These are phyloP conservation scores for Chalaropsis thielavioides DNA, from an alignment of 2,329 filamentous ascomycete species.

Conservation along the genomic window DNA sequence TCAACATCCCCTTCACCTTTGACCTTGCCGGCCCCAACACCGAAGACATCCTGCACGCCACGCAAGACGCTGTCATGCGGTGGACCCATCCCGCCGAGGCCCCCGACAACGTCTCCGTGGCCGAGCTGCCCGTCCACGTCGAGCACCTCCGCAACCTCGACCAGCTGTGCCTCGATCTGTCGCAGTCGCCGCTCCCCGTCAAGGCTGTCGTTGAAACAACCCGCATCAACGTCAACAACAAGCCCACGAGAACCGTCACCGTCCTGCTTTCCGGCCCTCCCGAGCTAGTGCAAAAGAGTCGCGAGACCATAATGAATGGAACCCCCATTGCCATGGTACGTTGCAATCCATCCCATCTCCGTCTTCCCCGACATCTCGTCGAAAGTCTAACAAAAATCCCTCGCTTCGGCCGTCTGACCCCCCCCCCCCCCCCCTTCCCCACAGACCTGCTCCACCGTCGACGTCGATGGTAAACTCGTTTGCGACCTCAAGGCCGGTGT, in stretches of 20 bases:
- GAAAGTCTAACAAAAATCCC: not conserved
- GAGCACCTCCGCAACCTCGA: conserved; percentile 71
- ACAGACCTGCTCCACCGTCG: conserved; percentile 82
- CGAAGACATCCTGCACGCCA: conserved; percentile 89
- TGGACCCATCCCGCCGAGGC: conserved; percentile 90
- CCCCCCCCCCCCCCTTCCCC: not conserved
- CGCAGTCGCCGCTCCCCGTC: conserved; percentile 52
- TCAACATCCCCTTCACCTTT: conserved; percentile 93
- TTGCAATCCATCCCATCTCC: conserved; percentile 17
- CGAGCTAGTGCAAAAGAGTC: conserved; percentile 77
- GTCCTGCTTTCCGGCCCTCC: conserved; percentile 81
- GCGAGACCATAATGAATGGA: conserved; percentile 79
- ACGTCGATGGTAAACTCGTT: conserved; percentile 82
- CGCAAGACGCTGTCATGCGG: conserved; percentile 68
- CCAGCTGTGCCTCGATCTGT: conserved; percentile 69
- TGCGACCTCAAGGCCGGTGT: conserved; percentile 55
- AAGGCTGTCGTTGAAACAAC: conserved; percentile 68
- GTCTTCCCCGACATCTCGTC: not conserved
- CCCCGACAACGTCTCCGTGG: conserved; percentile 66
- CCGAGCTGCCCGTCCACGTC: conserved; percentile 83
- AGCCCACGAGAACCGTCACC: conserved; percentile 60
- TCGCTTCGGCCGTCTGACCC: too few species aligned
- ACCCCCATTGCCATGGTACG: conserved; percentile 85
- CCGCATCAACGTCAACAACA: conserved; percentile 58
- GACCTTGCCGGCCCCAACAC: conserved; percentile 84